Evolutionary conservation across 257 asterid genomes (phyloP).

Genomic region (Henckelia pumila): DNA sequence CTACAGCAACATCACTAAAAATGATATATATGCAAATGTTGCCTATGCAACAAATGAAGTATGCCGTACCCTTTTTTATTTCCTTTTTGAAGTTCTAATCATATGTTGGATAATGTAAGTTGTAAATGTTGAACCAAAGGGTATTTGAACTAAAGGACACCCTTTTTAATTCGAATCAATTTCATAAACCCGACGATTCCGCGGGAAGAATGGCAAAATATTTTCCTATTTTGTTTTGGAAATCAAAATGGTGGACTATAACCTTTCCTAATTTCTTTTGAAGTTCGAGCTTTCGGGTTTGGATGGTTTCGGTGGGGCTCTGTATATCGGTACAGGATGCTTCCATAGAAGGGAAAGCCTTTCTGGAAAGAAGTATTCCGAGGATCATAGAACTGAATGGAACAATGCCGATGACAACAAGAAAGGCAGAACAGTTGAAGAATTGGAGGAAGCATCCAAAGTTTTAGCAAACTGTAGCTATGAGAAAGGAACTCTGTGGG

Average conservation of each 20-base stretch:
- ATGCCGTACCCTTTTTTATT: constrained; percentile 4
- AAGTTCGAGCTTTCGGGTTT: constrained; percentile 66
- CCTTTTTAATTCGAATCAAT: background rate
- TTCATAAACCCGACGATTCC: background rate
- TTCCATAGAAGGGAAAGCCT: constrained; percentile 69
- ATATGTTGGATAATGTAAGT: background rate
- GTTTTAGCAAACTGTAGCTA: constrained; percentile 55
- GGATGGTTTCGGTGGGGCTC: constrained; percentile 52
- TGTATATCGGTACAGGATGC: constrained; percentile 68
- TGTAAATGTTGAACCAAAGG: no score
- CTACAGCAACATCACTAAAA: constrained; percentile 43
- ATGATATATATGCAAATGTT: constrained; percentile 50
- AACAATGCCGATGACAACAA: constrained; percentile 15
- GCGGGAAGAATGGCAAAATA: background rate
- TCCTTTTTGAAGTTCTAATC: background rate
- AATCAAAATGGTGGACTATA: background rate
- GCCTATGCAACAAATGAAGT: constrained; percentile 35
- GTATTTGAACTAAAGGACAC: background rate
- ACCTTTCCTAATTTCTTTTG: constrained; percentile 6
- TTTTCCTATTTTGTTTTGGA: background rate
- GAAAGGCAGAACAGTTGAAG: constrained; percentile 34
- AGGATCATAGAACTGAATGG: constrained; percentile 25
- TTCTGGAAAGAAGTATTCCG: constrained; percentile 38
- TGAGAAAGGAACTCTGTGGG: constrained; percentile 76
- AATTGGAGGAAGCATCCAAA: constrained; percentile 57